phyloP scores from a whole-genome alignment of 768 basidiomycete genomes.

The Tricholoma bakamatsutake region DNA sequence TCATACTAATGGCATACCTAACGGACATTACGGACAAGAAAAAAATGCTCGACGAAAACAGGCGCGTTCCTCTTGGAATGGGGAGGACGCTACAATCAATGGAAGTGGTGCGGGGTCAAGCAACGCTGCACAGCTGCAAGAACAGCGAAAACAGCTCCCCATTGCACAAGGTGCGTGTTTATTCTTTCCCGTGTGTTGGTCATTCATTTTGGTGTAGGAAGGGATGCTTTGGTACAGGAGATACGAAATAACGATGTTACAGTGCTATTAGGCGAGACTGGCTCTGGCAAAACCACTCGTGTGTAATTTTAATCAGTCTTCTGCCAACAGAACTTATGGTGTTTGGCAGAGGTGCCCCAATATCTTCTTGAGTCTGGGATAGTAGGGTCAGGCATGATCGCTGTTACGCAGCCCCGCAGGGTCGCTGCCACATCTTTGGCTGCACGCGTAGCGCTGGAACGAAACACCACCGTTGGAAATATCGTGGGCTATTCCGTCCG shows the following conservation, averaged over 20 bases:
- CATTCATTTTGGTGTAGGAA: conserved; percentile 40
- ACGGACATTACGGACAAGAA: conserved; percentile 17
- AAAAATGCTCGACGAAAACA: conserved; percentile 26
- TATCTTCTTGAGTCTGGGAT: conserved; percentile 85
- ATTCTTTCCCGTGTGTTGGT: background rate
- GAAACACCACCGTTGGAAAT: conserved; percentile 62
- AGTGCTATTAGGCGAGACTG: conserved; percentile 92
- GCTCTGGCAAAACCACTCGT: conserved; percentile 99
- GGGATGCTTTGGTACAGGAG: conserved; percentile 67
- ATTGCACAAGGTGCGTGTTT: conserved; percentile 62
- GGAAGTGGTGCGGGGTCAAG: conserved; percentile 21
- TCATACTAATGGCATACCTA: conserved; percentile 24
- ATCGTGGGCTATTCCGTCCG: conserved; percentile 93
- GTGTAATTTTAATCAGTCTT: conserved; percentile 22
- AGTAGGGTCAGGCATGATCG: conserved; percentile 68
- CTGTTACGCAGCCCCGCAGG: conserved; percentile 90
- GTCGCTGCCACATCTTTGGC: conserved; percentile 97
- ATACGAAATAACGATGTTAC: conserved; percentile 77
- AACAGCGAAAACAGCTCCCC: conserved; percentile 67
- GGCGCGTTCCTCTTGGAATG: conserved; percentile 16
- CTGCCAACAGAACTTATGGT: background rate
- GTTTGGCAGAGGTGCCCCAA: conserved; percentile 82
- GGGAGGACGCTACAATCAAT: background rate
- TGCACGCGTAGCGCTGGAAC: conserved; percentile 81
- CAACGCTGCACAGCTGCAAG: conserved; percentile 37